Percentiles rank a stretch among this genome's conserved stretches.
Conservation (phyloP, 2,329 filamentous ascomycete species). For the Fusarium robinianum region DNA sequence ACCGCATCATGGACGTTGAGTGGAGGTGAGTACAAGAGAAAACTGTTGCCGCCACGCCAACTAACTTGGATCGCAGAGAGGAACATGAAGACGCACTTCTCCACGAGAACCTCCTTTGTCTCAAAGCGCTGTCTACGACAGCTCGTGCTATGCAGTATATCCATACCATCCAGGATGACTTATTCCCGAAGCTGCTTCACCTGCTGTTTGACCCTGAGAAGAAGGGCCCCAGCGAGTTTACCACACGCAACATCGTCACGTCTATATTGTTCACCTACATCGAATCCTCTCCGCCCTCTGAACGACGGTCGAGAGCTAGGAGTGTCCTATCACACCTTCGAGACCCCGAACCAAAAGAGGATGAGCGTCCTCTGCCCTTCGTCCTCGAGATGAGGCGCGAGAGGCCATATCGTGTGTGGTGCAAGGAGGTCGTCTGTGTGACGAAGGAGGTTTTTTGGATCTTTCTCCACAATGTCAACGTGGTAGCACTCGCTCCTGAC, state of each 20-base stretch:
- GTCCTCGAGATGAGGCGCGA: slow-evolving; percentile 87
- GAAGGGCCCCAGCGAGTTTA: slow-evolving; percentile 96
- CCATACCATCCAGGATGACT: slow-evolving; percentile 73
- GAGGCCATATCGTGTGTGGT: slow-evolving; percentile 91
- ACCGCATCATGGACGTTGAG: slow-evolving; percentile 93
- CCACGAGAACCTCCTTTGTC: slow-evolving; percentile 87
- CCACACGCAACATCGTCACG: slow-evolving; percentile 86
- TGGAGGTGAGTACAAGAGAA: slow-evolving; percentile 73
- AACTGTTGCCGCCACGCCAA: neutral
- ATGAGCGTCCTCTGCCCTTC: slow-evolving; percentile 78
- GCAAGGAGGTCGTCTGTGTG: slow-evolving; percentile 87
- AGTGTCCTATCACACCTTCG: slow-evolving; percentile 79
- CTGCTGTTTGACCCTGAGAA: slow-evolving; percentile 98
- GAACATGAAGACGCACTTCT: slow-evolving; percentile 94
- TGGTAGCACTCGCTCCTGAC: slow-evolving; percentile 68
- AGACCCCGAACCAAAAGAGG: slow-evolving; percentile 77
- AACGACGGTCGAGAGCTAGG: slow-evolving; percentile 69
- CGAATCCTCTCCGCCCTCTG: slow-evolving; percentile 63
- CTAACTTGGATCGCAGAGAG: slow-evolving; percentile 60
- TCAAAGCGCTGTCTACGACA: slow-evolving; percentile 94
- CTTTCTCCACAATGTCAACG: slow-evolving; percentile 91
- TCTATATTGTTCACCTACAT: slow-evolving; percentile 90
- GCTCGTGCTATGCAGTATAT: slow-evolving; percentile 83
- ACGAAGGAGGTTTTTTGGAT: slow-evolving; percentile 99
- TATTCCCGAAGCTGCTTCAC: slow-evolving; percentile 83